Base-by-base conservation (phyloP, 768 basidiomycete genomes). In the Hericium coralloides region DNA sequence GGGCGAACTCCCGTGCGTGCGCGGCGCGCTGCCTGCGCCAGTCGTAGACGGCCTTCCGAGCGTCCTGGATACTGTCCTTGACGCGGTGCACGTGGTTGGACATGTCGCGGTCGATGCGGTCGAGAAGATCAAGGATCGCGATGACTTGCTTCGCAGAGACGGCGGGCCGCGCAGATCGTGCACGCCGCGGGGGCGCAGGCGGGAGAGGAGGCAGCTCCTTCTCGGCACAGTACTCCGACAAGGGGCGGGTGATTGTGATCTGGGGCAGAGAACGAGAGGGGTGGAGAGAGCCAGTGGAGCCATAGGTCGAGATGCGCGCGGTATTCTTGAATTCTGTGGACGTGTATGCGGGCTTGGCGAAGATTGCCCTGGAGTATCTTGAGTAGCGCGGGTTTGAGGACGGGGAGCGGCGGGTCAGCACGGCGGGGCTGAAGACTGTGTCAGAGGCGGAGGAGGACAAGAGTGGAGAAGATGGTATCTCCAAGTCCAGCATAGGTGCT, bases 61-160 rank as follows among this genome's bases (percentile, higher is more conserved):
- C 55, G 38, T 63, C 62, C 49, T 37, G 43, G 36, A 63, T 60
- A 39, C 55, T 61, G 37, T 54, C 55, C 55, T 55, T 58, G 45
- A 63, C 57, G 22, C 61, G 62, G 25, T 58, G 54, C 22, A 63
- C 31, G 12, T 61, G 57, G 49, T n/a, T 31, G 10, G 57, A 37
- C 56, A 63, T 58, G 31, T 63, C 62, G 31, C 48, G 57, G 26
- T 63, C 60, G 17, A 58, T 43, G 49, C 49, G 58, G 18, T 63
- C 60, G 31, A 63, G 56, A 36, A 62, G 47, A 38, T 58, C 55
- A 39, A 60, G 52, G 39, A 60, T 52, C 18, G 57, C 56, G 36
- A 58, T 43, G 12, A 60, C 48, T 41, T 55, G 57, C 18, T 51
- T 62, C 5, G 60, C 57, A 4, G 59, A 49, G 7, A 55, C 38